A percentile compares a stretch with the other conserved stretches of the same genome.
Evolutionary conservation across 2,329 filamentous ascomycete genomes (phyloP).

Genomic region (Aspergillus chevalieri): DNA sequence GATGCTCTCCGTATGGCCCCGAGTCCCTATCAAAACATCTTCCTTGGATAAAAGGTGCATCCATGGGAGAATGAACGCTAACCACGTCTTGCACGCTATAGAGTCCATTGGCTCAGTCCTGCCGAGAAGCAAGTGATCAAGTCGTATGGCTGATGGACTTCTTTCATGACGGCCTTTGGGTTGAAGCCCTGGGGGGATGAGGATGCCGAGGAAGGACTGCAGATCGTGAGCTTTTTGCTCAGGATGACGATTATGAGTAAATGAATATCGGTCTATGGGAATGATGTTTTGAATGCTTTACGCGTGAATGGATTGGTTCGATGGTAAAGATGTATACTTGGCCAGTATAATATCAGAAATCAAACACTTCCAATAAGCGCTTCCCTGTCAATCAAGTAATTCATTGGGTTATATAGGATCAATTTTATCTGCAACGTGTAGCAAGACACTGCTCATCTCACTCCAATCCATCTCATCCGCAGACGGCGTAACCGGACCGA

Average conservation of each 20-base stretch:
- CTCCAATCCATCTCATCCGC: neutral
- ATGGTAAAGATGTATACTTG: neutral
- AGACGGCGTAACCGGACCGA: neutral
- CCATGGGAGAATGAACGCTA: neutral
- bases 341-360: neutral
- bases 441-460: neutral
- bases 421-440: neutral
- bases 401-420: neutral
- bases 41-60: no score
- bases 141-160: slow-evolving; percentile 22
- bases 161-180: slow-evolving; percentile 16
- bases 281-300: no score
- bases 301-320: neutral
- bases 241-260: no score
- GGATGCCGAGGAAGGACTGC: slow-evolving; percentile 17
- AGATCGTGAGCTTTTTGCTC: slow-evolving; percentile 10
- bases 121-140: slow-evolving; percentile 21
- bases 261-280: no score
- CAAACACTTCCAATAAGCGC: no score
- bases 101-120: slow-evolving; percentile 18
- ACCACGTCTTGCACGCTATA: slow-evolving; percentile 2
- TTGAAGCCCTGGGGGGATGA: slow-evolving; percentile 21
- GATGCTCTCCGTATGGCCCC: neutral
- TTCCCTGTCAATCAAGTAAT: neutral
- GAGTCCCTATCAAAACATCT: neutral